A percentile compares a stretch with the other conserved stretches of the same genome.
phyloP scores from a whole-genome alignment of 768 basidiomycete species.

The Gloeostereum incarnatum region DNA sequence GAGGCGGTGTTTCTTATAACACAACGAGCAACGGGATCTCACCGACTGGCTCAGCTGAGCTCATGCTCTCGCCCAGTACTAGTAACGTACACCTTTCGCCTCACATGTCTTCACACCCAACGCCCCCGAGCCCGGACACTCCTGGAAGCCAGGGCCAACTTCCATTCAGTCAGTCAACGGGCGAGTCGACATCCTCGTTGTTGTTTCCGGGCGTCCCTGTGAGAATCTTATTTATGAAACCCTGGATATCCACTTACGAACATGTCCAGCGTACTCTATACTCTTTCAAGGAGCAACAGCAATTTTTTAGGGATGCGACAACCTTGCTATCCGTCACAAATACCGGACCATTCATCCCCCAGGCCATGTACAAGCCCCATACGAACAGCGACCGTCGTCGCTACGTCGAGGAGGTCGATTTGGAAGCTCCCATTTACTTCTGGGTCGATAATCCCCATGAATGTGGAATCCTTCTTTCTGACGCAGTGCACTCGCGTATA shows the following conservation, averaged over 20 bases:
- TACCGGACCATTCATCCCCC: conserved; percentile 52
- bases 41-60: conserved; percentile 9
- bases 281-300: conserved; percentile 34
- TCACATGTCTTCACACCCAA: neutral
- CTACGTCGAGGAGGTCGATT: conserved; percentile 61
- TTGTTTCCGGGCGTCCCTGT: neutral
- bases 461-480: conserved; percentile 52
- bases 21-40: conserved; percentile 5
- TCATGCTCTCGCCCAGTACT: conserved; percentile 8
- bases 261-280: conserved; percentile 15
- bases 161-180: neutral
- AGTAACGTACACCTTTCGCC: conserved; percentile 1
- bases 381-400: conserved; percentile 70
- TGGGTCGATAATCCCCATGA: conserved; percentile 40
- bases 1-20: no score
- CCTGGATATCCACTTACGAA: conserved; percentile 9
- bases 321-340: conserved; percentile 22
- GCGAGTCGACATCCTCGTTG: neutral
- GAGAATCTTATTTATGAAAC: neutral
- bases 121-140: neutral
- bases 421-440: conserved; percentile 62
- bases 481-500: conserved; percentile 55
- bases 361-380: conserved; percentile 65
- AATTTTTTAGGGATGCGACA: conserved; percentile 33
- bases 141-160: neutral